A percentile compares a stretch with the other conserved stretches of the same genome.
Conservation (phyloP, 495 filamentous ascomycete species). For the Cercophora samala region DNA sequence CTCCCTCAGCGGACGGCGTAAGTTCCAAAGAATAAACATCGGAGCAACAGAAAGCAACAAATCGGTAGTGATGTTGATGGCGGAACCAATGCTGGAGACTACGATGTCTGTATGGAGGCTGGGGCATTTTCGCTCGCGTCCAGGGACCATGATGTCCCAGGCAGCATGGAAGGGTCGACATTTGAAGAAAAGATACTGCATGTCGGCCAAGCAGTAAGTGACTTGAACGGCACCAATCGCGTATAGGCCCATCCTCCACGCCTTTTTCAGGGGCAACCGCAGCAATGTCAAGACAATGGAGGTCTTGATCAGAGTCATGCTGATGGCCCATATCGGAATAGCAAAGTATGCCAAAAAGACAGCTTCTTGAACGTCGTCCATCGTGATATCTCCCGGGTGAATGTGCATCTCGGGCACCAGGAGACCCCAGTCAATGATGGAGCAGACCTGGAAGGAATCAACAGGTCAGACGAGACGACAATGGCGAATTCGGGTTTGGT, state of each 20-base stretch:
- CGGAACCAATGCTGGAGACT: slow-evolving; percentile 17
- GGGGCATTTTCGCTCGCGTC: slow-evolving; percentile 2
- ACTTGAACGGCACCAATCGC: slow-evolving; percentile 11
- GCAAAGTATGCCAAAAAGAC: slow-evolving; percentile 18
- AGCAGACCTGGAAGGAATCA: slow-evolving; percentile 7
- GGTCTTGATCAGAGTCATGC: slow-evolving; percentile 27
- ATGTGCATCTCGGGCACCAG: slow-evolving; percentile 12
- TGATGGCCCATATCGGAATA: slow-evolving; percentile 21
- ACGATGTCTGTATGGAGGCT: slow-evolving; percentile 8
- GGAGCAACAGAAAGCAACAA: slow-evolving; percentile 20
- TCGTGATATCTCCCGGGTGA: slow-evolving; percentile 5
- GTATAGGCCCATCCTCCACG: slow-evolving; percentile 12
- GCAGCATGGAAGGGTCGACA: slow-evolving; percentile 20
- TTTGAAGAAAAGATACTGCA: slow-evolving; percentile 19
- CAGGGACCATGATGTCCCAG: slow-evolving; percentile 19
- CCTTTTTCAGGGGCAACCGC: slow-evolving; percentile 14
- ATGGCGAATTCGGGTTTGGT: background rate
- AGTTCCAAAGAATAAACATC: slow-evolving; percentile 20
- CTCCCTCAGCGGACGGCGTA: slow-evolving; percentile 23
- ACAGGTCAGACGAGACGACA: background rate
- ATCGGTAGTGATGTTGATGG: slow-evolving; percentile 24
- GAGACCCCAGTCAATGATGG: slow-evolving; percentile 20
- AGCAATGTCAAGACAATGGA: slow-evolving; percentile 23
- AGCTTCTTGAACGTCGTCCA: background rate
- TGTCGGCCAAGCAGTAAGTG: slow-evolving; percentile 17